Evolutionary conservation across 2,329 filamentous ascomycete species (phyloP).

Genomic region (Pezicula neosporulosa): DNA sequence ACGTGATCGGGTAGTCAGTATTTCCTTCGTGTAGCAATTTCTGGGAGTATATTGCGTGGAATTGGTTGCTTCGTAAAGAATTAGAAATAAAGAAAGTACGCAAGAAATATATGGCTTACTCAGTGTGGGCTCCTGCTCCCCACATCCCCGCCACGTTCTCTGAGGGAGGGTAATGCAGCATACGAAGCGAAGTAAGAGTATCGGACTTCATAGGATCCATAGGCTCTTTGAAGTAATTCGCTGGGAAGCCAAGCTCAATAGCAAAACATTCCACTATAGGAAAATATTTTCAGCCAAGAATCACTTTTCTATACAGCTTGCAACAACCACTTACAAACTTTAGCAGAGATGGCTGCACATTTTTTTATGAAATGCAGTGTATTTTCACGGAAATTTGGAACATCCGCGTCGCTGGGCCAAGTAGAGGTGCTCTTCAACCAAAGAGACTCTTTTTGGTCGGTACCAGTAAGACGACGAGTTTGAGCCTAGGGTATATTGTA

Average conservation of each 20-base stretch:
- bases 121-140: constrained; percentile 57
- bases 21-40: too few relatives aligned
- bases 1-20: too few relatives aligned
- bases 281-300: too few relatives aligned
- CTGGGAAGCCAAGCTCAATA: not conserved
- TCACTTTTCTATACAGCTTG: too few relatives aligned
- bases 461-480: not conserved
- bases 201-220: constrained; percentile 43
- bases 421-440: not conserved
- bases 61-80: too few relatives aligned
- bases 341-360: not conserved
- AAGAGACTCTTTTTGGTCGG: not conserved
- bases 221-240: constrained; percentile 8
- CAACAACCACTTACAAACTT: not conserved
- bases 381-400: not conserved
- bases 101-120: constrained; percentile 29
- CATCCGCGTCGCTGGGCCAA: not conserved
- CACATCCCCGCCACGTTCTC: constrained; percentile 37
- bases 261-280: not conserved
- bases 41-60: too few relatives aligned
- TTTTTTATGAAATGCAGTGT: not conserved
- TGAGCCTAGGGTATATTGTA: not conserved
- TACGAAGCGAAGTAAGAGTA: constrained; percentile 45
- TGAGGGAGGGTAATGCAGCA: constrained; percentile 52
- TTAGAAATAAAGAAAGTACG: too few relatives aligned